phyloP scores from a whole-genome alignment of 1,284 basidiomycete species.

The Coniferiporia weirii region DNA sequence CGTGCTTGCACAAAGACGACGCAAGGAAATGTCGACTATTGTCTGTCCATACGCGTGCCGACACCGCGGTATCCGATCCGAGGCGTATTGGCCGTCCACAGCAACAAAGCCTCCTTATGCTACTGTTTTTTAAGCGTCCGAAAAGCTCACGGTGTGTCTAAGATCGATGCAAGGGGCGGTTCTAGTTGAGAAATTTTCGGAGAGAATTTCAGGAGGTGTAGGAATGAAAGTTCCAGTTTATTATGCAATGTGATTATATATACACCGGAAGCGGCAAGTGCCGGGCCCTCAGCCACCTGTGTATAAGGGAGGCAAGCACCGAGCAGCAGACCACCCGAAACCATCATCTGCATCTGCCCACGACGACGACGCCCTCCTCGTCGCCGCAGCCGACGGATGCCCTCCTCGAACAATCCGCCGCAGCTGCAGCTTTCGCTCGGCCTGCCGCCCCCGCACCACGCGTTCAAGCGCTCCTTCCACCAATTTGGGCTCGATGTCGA shows the following conservation, averaged over 20 bases:
- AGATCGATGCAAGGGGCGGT: too few species aligned
- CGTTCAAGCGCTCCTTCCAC: constrained; percentile 18
- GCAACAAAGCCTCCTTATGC: too few species aligned
- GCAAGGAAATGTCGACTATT: too few species aligned
- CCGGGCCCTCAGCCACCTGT: background rate
- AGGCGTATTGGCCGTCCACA: too few species aligned
- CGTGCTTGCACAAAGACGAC: too few species aligned
- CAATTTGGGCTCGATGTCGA: constrained; percentile 19
- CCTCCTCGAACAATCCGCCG: constrained; percentile 14
- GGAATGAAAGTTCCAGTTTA: too few species aligned
- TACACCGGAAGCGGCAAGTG: background rate
- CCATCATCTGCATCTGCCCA: background rate
- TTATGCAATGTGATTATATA: background rate
- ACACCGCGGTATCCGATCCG: too few species aligned
- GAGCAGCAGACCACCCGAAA: background rate
- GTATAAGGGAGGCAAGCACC: background rate
- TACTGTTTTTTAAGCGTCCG: too few species aligned
- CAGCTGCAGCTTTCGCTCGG: constrained; percentile 14
- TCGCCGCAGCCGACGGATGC: background rate
- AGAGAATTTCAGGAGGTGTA: too few species aligned
- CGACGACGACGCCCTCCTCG: background rate
- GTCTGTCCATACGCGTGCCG: too few species aligned
- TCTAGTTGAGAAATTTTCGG: too few species aligned
- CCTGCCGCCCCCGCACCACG: constrained; percentile 6
- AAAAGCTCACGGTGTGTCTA: too few species aligned